Evolutionary conservation across 306 rosid species (phyloP), one percentile per base, ranked within the genome.

Genomic region (Dryas octopetala): DNA sequence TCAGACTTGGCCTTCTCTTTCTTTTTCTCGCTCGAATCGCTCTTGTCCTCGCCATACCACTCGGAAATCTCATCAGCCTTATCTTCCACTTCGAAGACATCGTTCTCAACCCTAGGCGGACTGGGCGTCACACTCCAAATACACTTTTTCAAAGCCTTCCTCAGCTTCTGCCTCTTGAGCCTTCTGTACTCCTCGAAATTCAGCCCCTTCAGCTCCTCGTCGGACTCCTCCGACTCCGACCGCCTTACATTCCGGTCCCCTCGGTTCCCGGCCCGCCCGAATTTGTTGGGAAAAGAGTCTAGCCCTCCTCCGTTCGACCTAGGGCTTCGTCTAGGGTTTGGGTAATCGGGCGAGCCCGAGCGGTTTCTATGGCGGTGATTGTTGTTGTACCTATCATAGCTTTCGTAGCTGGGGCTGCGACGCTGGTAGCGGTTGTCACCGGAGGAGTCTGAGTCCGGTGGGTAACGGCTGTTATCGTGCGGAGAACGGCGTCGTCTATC

Each of bases 81-180:
- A 6, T 68, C 89, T 77, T 86, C 93, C 40, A 63, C 43, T 44
- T 88, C 97, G 15, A 66, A 70, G 3, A 83, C 90, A 4, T 90
- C 93, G 40, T 80, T 72, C 15, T 81, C 93, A 23, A 74, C 41
- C 81, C 99, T 89, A 0, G 96, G 92, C 52, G 97, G 97, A 70
- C 99, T 92, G 1, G 99, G 97, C 66, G 97, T 89, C 40, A 74
- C 86, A 59, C 84, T 88, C 97, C 96, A 95, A 48, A 95, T 90
- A 71, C 99, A 95, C 32, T 76, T 74, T 72, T 81, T 88, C 83
- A 90, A 74, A 74, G 65, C 7, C 81, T 85, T 95, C 90, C 99
- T 84, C 88, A 90, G 54, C 85, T 90, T 90, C 78, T 92, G 97
- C 81, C 98, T 86, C 87, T 89, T 95, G 64, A 87, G 53, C 89